phyloP scores from a whole-genome alignment of 192 early-diverging fungal species.

The Gonapodya prolifera region DNA sequence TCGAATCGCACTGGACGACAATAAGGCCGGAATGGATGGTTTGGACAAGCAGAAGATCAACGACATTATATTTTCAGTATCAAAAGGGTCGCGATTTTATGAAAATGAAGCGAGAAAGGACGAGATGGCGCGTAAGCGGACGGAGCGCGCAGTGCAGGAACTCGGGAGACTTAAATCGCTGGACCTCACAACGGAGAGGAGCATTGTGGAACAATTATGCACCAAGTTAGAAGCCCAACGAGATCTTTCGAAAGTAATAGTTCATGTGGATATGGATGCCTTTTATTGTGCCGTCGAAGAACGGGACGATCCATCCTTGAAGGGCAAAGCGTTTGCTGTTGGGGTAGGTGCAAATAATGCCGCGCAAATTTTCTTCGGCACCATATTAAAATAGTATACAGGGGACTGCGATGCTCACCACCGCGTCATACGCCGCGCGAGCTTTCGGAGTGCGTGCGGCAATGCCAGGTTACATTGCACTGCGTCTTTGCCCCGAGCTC shows the following conservation, averaged over 20 bases:
- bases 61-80: neutral
- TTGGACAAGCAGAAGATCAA: neutral
- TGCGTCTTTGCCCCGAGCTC: neutral
- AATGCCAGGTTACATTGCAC: neutral
- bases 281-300: constrained; percentile 2
- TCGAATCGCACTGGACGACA: neutral
- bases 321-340: neutral
- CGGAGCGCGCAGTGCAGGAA: neutral
- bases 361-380: too few relatives aligned
- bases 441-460: neutral
- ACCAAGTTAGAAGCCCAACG: neutral
- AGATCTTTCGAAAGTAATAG: neutral
- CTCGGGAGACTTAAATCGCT: neutral
- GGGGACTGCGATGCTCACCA: neutral
- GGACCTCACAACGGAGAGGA: neutral
- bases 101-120: neutral
- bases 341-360: neutral
- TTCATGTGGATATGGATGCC: neutral
- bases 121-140: neutral
- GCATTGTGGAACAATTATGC: neutral
- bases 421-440: neutral
- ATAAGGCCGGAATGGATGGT: neutral
- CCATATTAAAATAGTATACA: neutral
- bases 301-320: neutral
- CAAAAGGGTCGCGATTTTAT: neutral